A percentile compares a stretch with the other conserved stretches of the same genome.
These are phyloP conservation scores for Eucalyptus lansdowneana DNA, from an alignment of 345 rosid species.

Conservation along the genomic window DNA sequence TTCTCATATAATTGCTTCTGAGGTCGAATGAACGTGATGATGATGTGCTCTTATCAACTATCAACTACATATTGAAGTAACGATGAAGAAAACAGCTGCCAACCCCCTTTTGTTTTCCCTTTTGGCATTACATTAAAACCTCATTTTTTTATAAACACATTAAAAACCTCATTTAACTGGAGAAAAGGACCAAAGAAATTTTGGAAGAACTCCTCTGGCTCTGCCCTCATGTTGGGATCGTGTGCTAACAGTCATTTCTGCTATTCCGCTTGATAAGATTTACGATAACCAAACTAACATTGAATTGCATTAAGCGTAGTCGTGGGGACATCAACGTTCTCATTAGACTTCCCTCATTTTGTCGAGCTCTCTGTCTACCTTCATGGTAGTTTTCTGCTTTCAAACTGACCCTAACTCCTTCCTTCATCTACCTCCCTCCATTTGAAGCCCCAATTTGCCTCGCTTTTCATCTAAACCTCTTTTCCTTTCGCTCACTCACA, in stretches of 20 bases:
- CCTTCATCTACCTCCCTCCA: too few relatives aligned
- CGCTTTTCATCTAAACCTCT: too few relatives aligned
- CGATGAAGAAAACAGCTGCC: neutral
- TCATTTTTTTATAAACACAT: neutral
- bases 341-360: too few relatives aligned
- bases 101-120: neutral
- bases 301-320: neutral
- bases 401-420: too few relatives aligned
- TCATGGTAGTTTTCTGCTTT: too few relatives aligned
- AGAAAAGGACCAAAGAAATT: neutral
- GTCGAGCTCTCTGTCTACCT: too few relatives aligned
- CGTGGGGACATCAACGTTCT: neutral
- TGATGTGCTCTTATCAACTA: neutral
- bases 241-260: too few relatives aligned
- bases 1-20: neutral
- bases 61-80: neutral
- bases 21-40: neutral
- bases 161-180: neutral
- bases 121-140: neutral
- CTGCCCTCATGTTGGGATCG: too few relatives aligned
- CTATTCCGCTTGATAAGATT: neutral
- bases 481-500: too few relatives aligned
- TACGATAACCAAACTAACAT: neutral
- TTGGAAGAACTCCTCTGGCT: too few relatives aligned
- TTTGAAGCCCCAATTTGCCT: too few relatives aligned